Conservation (phyloP, 495 filamentous ascomycete genomes). For the Neurospora pannonica region DNA sequence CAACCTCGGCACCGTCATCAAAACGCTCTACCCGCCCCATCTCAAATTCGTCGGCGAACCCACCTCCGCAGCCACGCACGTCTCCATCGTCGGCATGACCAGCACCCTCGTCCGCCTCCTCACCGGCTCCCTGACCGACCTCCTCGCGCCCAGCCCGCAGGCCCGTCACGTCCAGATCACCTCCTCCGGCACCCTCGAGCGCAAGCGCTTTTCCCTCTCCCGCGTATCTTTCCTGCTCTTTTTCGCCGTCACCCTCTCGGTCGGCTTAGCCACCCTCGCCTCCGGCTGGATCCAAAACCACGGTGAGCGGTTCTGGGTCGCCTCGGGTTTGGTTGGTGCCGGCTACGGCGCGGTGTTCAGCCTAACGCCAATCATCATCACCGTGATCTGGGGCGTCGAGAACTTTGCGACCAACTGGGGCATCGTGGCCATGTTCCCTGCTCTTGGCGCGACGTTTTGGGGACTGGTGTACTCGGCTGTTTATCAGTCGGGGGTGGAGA, state of each 20-base stretch:
- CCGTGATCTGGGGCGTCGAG: constrained; percentile 93
- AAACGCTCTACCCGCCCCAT: constrained; percentile 63
- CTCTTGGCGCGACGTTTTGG: constrained; percentile 76
- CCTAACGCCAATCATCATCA: constrained; percentile 81
- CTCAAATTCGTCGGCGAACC: constrained; percentile 35
- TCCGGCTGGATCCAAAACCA: constrained; percentile 58
- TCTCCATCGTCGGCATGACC: constrained; percentile 82
- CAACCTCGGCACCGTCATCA: constrained; percentile 89
- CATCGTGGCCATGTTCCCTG: constrained; percentile 84
- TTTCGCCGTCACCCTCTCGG: constrained; percentile 63
- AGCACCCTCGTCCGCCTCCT: constrained; percentile 82
- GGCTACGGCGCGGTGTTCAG: constrained; percentile 91
- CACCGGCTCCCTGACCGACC: constrained; percentile 77
- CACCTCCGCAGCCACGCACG: constrained; percentile 73
- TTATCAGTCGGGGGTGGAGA: constrained; percentile 57
- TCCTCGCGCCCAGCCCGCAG: constrained; percentile 62
- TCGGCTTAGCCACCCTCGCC: constrained; percentile 68
- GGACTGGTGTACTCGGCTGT: constrained; percentile 70
- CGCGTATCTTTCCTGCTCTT: constrained; percentile 70
- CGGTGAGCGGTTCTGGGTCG: constrained; percentile 63
- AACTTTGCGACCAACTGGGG: constrained; percentile 99
- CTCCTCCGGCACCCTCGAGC: constrained; percentile 12
- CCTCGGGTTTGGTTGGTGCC: constrained; percentile 70
- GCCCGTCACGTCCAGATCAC: constrained; percentile 31
- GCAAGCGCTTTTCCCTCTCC: constrained; percentile 50